Evolutionary conservation across 2,329 filamentous ascomycete species (phyloP), one percentile per base, ranked within the genome.

Genomic region (Chrysoporthe puriensis): DNA sequence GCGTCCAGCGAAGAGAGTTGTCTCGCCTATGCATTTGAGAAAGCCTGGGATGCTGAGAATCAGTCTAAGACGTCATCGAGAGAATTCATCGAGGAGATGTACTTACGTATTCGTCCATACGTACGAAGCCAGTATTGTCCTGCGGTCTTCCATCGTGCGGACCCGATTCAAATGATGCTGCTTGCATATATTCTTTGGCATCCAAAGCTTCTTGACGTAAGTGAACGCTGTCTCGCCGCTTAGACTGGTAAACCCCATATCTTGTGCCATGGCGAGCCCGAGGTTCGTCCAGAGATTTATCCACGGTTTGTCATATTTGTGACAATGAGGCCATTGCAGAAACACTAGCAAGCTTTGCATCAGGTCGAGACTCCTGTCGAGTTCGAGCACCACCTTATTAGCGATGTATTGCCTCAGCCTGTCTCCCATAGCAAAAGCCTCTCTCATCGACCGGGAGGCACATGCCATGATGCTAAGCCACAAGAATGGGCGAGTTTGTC

Each of bases 1-100:
- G 71, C 0, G 83, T 88, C 88, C 88, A 91, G 2, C 78, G 79
- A 61, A 90, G 77, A 1, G 81, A 72, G 63, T 88, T 85, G 62
- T 82, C 79, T 58, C 82, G 81, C 34, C 81, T 81, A 16, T 85
- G 76, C 7, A 72, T 69, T 4, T 73, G 71, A 3, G 76, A 72
- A 4, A 74, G 74, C 59, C 65, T 73, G 46, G 13, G 21, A 42
- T 11, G 4, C 3, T 21, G n/a, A 32, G 21, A n/a, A 42, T 68
- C 16, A 66, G 42, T 8, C 16, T 18, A 13, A 46, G 18, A 21
- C 62, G 36, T 62, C 44, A 36, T 46, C 13, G 7, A 34, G 14
- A 16, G 18, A 21, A 56, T 6, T 40, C 40, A 43, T 60, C 21
- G 3, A 40, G 36, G 32, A 2, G 14, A 58, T 18, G 40, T 14